These are phyloP conservation scores for Lupinus albus DNA, from an alignment of 306 rosid species.

Conservation along the genomic window DNA sequence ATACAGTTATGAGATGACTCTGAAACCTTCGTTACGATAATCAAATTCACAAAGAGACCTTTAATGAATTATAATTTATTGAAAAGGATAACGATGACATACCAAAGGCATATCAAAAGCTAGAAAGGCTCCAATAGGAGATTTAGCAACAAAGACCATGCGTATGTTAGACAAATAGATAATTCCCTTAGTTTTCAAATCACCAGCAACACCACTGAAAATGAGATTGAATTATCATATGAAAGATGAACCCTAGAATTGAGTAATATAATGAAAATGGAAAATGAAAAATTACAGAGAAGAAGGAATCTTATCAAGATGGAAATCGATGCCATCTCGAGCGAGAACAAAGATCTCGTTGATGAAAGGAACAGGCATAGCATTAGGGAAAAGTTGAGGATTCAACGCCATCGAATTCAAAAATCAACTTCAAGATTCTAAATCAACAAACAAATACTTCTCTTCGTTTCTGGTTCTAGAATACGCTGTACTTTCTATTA, in stretches of 20 bases:
- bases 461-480: no score
- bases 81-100: conserved; percentile 28
- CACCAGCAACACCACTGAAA: conserved; percentile 10
- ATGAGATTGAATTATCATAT: conserved; percentile 19
- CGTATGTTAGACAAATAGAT: conserved; percentile 87
- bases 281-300: conserved; percentile 50
- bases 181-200: conserved; percentile 75
- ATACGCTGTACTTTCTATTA: no score
- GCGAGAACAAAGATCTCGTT: conserved; percentile 88
- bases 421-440: conserved; percentile 4
- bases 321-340: conserved; percentile 96
- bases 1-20: no score
- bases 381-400: conserved; percentile 80
- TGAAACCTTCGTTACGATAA: no score
- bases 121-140: conserved; percentile 55
- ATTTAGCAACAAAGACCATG: conserved; percentile 82
- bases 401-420: conserved; percentile 70
- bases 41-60: no score
- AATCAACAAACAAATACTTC: no score
- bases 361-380: conserved; percentile 84
- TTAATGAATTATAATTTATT: no score
- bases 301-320: conserved; percentile 88
- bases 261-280: not conserved
- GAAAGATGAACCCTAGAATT: not conserved
- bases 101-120: conserved; percentile 99